A percentile compares a stretch with the other conserved stretches of the same genome.
Evolutionary conservation across 371 early-diverging fungal genomes (phyloP).

Genomic region (Mortierella sp.): DNA sequence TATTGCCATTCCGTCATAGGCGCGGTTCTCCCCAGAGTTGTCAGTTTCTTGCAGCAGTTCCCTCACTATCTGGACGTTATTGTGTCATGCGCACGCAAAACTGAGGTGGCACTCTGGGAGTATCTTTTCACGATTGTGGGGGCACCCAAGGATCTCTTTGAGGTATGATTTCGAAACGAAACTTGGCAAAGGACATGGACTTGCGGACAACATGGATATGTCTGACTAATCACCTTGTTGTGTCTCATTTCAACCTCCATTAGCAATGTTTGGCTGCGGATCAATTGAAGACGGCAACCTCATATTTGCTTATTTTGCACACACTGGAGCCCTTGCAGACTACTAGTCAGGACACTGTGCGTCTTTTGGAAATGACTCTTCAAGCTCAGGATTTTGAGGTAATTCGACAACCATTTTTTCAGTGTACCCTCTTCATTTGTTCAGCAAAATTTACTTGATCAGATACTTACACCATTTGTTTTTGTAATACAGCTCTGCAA

Average conservation of each 20-base stretch:
- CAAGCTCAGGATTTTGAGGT: conserved; percentile 85
- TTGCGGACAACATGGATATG: not conserved
- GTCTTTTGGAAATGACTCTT: conserved; percentile 81
- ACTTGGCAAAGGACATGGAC: not conserved
- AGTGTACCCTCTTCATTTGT: not conserved
- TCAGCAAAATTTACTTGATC: not conserved
- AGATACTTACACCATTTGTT: not conserved
- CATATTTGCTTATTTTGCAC: conserved; percentile 89
- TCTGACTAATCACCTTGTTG: too few species aligned
- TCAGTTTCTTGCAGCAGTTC: conserved; percentile 82
- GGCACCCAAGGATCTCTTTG: conserved; percentile 83
- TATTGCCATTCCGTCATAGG: conserved; percentile 43
- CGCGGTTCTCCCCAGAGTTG: conserved; percentile 77
- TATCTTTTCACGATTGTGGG: conserved; percentile 88
- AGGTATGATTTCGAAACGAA: conserved; percentile 61
- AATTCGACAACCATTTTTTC: not conserved
- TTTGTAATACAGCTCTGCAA: conserved; percentile 68
- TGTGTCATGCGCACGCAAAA: conserved; percentile 92
- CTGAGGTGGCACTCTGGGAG: conserved; percentile 92
- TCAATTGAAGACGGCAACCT: conserved; percentile 85
- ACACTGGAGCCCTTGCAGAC: conserved; percentile 78
- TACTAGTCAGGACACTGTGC: conserved; percentile 72
- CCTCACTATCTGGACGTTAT: conserved; percentile 83
- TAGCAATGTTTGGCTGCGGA: conserved; percentile 79
- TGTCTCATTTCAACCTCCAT: not conserved